Evolutionary conservation across 768 basidiomycete genomes (phyloP).

Genomic region (Mycena amicta): DNA sequence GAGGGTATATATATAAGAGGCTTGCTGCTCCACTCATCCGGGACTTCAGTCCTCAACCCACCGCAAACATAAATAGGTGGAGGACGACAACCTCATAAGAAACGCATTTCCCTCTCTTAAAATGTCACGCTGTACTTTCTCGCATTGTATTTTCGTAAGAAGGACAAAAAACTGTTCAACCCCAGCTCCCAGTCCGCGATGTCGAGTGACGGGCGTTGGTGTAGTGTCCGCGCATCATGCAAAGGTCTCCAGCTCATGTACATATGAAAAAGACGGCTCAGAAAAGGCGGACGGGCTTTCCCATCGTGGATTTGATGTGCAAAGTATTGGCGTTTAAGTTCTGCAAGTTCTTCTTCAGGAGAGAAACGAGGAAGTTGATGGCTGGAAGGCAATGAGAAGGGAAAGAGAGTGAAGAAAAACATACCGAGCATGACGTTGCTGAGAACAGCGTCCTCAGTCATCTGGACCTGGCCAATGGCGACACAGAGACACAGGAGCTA

Average conservation of each 20-base stretch:
- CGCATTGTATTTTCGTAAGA: no score
- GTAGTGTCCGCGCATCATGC: conserved; percentile 22
- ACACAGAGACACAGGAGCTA: conserved; percentile 96
- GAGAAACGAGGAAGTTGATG: conserved; percentile 99
- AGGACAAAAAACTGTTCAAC: no score
- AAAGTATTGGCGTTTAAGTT: conserved; percentile 99
- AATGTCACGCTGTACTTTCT: no score
- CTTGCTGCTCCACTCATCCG: no score
- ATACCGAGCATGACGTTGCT: conserved; percentile 96
- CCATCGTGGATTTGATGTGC: conserved; percentile 99
- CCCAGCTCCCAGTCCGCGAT: conserved; percentile 24
- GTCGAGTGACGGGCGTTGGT: conserved; percentile 21
- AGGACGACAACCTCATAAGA: no score
- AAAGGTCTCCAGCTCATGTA: conserved; percentile 13
- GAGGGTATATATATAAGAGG: no score
- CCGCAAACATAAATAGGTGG: no score
- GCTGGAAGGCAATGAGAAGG: conserved; percentile 44
- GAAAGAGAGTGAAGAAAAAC: conserved; percentile 26
- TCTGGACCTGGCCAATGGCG: conserved; percentile 95
- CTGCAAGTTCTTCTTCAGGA: conserved; percentile 99
- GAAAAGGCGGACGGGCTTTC: conserved; percentile 95
- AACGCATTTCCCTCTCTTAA: no score
- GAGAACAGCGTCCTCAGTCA: conserved; percentile 97
- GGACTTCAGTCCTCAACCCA: no score
- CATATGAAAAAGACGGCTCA: conserved; percentile 37